Evolutionary conservation across 768 basidiomycete species (phyloP).

Genomic region (Phaeotremella skinneri): DNA sequence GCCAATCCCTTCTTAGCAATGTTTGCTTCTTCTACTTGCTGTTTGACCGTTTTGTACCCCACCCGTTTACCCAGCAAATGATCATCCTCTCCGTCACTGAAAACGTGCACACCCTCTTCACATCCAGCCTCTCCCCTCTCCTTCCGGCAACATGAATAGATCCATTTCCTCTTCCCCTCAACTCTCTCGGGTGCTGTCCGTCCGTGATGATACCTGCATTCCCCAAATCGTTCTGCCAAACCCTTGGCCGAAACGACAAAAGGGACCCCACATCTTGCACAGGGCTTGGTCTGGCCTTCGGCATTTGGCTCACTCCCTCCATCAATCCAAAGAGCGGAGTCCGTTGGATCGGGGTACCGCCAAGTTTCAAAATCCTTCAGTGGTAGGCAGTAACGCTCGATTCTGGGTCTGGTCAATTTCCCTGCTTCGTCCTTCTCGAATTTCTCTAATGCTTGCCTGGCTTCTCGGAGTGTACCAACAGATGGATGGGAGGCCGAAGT

Average conservation of each 20-base stretch:
- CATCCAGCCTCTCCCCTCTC: conserved; percentile 44
- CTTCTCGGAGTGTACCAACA: conserved; percentile 50
- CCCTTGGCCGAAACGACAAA: conserved; percentile 64
- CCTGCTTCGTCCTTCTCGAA: conserved; percentile 41
- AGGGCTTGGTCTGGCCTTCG: conserved; percentile 62
- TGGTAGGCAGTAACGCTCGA: conserved; percentile 65
- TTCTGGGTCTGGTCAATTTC: conserved; percentile 36
- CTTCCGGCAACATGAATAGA: conserved; percentile 39
- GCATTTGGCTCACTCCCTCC: conserved; percentile 65
- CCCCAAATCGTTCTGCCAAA: conserved; percentile 48
- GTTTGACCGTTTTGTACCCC: conserved; percentile 32
- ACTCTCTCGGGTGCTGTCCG: conserved; percentile 62
- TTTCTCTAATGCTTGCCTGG: conserved; percentile 23
- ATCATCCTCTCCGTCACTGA: conserved; percentile 65
- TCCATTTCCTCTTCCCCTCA: conserved; percentile 67
- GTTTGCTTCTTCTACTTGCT: conserved; percentile 21
- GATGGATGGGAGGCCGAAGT: conserved; percentile 38
- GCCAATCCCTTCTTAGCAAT: conserved; percentile 9
- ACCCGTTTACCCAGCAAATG: conserved; percentile 30
- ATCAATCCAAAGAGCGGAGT: conserved; percentile 39
- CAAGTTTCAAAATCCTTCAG: conserved; percentile 61
- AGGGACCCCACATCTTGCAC: conserved; percentile 72
- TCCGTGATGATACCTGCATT: conserved; percentile 85
- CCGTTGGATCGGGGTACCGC: conserved; percentile 72
- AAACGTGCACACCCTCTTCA: conserved; percentile 67